A percentile compares a stretch with the other conserved stretches of the same genome.
phyloP scores from a whole-genome alignment of 2,329 filamentous ascomycete genomes.

The Helotiales sp. region DNA sequence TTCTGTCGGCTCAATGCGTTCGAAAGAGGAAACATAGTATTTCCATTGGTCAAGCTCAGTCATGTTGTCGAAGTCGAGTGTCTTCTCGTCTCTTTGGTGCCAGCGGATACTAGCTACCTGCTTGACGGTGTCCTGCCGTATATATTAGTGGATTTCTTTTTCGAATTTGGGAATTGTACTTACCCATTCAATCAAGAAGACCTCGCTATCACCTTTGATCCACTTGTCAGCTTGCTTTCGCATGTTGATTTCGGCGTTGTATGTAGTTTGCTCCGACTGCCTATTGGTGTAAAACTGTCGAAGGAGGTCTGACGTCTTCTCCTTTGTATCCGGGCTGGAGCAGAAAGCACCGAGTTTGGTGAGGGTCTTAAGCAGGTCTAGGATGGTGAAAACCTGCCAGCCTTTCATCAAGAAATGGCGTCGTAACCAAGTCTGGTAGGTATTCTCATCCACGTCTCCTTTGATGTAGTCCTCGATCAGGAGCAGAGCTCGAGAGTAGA shows the following conservation, averaged over 20 bases:
- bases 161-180: conserved; percentile 42
- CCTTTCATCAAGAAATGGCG: conserved; percentile 89
- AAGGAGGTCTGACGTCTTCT: conserved; percentile 90
- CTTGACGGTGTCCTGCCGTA: conserved; percentile 59
- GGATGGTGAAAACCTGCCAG: conserved; percentile 91
- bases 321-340: conserved; percentile 82
- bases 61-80: conserved; percentile 88
- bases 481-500: conserved; percentile 82
- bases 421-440: conserved; percentile 87
- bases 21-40: conserved; percentile 92
- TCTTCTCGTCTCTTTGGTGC: conserved; percentile 67
- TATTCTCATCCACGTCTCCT: conserved; percentile 76
- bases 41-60: conserved; percentile 84
- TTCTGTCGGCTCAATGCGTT: conserved; percentile 85
- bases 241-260: conserved; percentile 85
- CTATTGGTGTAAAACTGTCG: conserved; percentile 83
- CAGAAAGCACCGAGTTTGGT: conserved; percentile 81
- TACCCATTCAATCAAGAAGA: conserved; percentile 90
- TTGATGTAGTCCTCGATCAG: conserved; percentile 86
- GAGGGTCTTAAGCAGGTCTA: conserved; percentile 81
- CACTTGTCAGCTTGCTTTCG: conserved; percentile 91
- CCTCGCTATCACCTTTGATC: conserved; percentile 87
- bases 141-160: background rate
- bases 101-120: conserved; percentile 71
- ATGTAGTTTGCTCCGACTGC: conserved; percentile 81